These are phyloP conservation scores for Peronospora tabacina DNA, from an alignment of 352 stramenopile genomes.

Conservation along the genomic window DNA sequence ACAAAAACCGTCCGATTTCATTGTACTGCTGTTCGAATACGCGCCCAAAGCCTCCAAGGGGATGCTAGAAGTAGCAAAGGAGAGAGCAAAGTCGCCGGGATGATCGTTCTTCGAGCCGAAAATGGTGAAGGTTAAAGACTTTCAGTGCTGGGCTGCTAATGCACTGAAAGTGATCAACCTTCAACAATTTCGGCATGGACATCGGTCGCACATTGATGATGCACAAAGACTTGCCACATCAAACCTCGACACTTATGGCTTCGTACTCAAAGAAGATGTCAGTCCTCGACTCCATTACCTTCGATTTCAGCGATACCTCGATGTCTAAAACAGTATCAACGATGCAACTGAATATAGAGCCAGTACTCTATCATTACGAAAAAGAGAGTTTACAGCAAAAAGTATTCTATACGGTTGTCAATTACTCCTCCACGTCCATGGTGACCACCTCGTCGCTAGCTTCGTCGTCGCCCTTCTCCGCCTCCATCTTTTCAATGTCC, in stretches of 20 bases:
- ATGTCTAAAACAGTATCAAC: no score
- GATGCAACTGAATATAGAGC: no score
- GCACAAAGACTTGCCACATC: conserved; percentile 16
- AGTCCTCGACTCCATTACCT: conserved; percentile 13
- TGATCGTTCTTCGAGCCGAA: no score
- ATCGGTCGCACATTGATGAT: conserved; percentile 24
- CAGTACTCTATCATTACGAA: conserved; percentile 1
- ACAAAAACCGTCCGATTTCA: no score
- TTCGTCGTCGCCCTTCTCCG: conserved; percentile 35
- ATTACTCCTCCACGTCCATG: conserved; percentile 60
- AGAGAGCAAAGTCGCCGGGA: no score
- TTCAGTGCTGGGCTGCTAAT: conserved; percentile 6
- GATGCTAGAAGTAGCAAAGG: no score
- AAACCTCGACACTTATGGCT: conserved; percentile 12
- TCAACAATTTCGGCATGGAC: no score
- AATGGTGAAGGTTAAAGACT: not conserved
- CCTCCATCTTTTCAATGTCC: conserved; percentile 76
- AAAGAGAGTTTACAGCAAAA: conserved; percentile 24
- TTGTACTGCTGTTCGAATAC: no score
- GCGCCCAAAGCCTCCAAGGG: no score
- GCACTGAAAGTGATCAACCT: no score
- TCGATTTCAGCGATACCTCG: no score
- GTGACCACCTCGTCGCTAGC: conserved; percentile 25
- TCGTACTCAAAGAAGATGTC: conserved; percentile 10
- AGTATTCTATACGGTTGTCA: conserved; percentile 26